Evolutionary conservation across 2,329 filamentous ascomycete genomes (phyloP).

Genomic region (Diaporthe velutina): DNA sequence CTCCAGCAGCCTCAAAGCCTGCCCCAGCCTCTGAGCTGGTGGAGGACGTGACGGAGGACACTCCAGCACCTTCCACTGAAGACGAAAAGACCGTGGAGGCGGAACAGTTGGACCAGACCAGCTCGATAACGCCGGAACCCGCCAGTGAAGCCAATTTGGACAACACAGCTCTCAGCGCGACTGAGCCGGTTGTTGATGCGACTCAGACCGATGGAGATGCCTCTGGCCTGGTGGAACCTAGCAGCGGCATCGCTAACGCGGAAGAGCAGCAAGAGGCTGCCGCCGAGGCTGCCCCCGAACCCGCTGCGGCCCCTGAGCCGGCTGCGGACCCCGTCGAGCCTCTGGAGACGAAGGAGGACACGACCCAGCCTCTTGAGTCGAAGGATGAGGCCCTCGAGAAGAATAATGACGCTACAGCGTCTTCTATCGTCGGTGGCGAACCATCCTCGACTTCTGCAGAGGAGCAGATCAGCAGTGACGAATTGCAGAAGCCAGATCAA

Average conservation of each 20-base stretch:
- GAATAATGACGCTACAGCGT: constrained; percentile 26
- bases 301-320: background rate
- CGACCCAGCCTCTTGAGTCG: background rate
- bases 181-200: constrained; percentile 11
- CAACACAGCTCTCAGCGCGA: background rate
- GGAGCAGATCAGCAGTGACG: background rate
- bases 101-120: background rate
- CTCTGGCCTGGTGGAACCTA: background rate
- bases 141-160: background rate
- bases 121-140: background rate
- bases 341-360: background rate
- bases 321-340: constrained; percentile 3
- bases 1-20: background rate
- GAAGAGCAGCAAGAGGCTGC: constrained; percentile 19
- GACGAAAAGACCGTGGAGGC: constrained; percentile 24
- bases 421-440: background rate
- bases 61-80: constrained; percentile 6
- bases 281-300: background rate
- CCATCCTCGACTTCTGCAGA: background rate
- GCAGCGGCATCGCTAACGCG: background rate
- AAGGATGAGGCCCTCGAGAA: background rate
- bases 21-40: background rate
- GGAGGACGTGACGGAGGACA: background rate
- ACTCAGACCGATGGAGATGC: background rate
- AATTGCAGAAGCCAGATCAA: background rate